phyloP scores from a whole-genome alignment of 192 early-diverging fungal species.

The Nowakowskiella sp. region DNA sequence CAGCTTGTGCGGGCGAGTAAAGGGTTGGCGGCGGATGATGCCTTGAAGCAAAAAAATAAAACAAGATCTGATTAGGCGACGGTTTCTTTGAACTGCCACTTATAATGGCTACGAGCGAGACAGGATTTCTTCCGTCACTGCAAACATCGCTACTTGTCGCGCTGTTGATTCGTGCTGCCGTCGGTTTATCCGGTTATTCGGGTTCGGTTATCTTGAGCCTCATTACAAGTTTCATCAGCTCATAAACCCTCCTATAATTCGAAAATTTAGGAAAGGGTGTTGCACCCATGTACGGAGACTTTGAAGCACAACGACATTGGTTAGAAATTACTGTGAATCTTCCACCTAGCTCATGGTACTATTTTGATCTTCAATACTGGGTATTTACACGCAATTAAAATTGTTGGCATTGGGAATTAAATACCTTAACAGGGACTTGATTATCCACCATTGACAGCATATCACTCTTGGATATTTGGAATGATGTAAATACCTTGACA shows the following conservation, averaged over 20 bases:
- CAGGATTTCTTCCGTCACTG: no score
- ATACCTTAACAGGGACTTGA: constrained; percentile 65
- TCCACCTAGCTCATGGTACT: constrained; percentile 77
- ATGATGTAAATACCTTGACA: no score
- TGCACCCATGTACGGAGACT: constrained; percentile 88
- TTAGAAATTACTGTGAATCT: constrained; percentile 87
- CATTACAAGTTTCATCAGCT: no score
- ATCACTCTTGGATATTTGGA: constrained; percentile 82
- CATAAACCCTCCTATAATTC: no score
- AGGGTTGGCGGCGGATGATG: constrained; percentile 66
- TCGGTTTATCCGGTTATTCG: constrained; percentile 66
- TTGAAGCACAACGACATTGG: constrained; percentile 98
- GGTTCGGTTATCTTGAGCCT: no score
- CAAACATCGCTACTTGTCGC: constrained; percentile 27
- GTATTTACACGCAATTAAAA: no score
- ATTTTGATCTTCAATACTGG: constrained; percentile 81
- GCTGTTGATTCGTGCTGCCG: constrained; percentile 55
- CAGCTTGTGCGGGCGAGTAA: constrained; percentile 85
- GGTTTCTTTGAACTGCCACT: no score
- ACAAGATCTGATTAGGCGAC: no score
- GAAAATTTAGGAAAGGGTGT: constrained; percentile 45
- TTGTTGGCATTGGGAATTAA: not conserved
- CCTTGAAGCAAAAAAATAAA: no score
- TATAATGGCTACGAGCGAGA: no score
- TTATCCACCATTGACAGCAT: constrained; percentile 95